Conservation (phyloP, 164 flowering plant species). For the Pachysandra terminalis region DNA sequence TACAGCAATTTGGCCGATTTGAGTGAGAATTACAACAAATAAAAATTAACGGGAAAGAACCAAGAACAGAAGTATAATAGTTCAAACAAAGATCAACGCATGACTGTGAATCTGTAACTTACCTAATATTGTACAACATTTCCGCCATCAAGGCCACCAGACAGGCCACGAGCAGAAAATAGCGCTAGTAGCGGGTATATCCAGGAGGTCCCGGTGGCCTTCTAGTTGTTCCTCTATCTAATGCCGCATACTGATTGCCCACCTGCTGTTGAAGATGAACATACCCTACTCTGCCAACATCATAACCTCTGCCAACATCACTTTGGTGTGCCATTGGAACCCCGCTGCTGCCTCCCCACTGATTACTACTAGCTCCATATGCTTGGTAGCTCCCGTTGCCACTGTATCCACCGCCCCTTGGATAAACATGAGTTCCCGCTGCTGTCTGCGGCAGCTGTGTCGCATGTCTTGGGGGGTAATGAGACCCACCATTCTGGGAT, state of each 20-base stretch:
- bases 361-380: slow-evolving; percentile 19
- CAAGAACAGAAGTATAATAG: background rate
- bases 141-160: background rate
- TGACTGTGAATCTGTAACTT: too few species aligned
- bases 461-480: slow-evolving; percentile 20
- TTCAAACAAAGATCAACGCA: too few species aligned
- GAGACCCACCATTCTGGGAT: slow-evolving; percentile 24
- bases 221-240: slow-evolving; percentile 34
- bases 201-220: slow-evolving; percentile 33
- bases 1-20: background rate
- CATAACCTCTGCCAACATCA: slow-evolving; percentile 20
- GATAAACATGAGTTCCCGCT: slow-evolving; percentile 7
- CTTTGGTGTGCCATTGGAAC: slow-evolving; percentile 21
- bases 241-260: slow-evolving; percentile 35
- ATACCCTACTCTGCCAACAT: slow-evolving; percentile 27
- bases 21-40: background rate
- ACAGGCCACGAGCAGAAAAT: background rate
- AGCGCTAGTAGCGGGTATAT: slow-evolving; percentile 14
- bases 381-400: slow-evolving; percentile 25
- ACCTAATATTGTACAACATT: slow-evolving; percentile 19
- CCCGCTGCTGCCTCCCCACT: slow-evolving; percentile 18
- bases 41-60: background rate
- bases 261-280: slow-evolving; percentile 26
- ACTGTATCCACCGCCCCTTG: slow-evolving; percentile 18
- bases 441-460: slow-evolving; percentile 15